phyloP scores from a whole-genome alignment of 2,329 filamentous ascomycete genomes.

The Aspergillus thermomutatus region DNA sequence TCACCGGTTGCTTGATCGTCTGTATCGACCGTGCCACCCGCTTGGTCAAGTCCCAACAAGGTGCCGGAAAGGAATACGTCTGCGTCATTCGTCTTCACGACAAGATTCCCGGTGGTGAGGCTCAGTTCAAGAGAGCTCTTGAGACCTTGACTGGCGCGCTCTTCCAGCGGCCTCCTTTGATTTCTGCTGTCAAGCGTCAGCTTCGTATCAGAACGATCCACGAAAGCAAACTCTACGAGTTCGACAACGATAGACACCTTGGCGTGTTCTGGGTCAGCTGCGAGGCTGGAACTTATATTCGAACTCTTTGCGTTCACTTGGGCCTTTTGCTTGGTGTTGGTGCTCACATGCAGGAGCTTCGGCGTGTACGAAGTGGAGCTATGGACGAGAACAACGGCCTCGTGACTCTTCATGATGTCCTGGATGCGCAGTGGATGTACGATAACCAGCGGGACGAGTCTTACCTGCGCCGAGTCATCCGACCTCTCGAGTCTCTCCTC shows the following conservation, averaged over 20 bases:
- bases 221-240: constrained; percentile 94
- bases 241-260: constrained; percentile 95
- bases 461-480: constrained; percentile 86
- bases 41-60: constrained; percentile 97
- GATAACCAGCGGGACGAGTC: constrained; percentile 96
- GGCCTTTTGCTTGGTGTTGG: constrained; percentile 76
- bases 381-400: constrained; percentile 89
- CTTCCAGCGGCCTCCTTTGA: constrained; percentile 94
- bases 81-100: constrained; percentile 93
- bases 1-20: constrained; percentile 92
- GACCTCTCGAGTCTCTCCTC: constrained; percentile 87
- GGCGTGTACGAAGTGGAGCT: constrained; percentile 87
- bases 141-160: constrained; percentile 95
- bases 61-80: constrained; percentile 98
- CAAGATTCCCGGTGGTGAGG: constrained; percentile 88
- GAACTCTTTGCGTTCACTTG: constrained; percentile 94
- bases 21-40: constrained; percentile 96
- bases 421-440: constrained; percentile 93
- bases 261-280: constrained; percentile 99
- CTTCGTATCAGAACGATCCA: constrained; percentile 97
- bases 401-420: constrained; percentile 90
- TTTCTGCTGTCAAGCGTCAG: constrained; percentile 98
- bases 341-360: constrained; percentile 97
- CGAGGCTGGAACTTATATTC: constrained; percentile 97
- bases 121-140: constrained; percentile 86